These are phyloP conservation scores for Breynia disticha DNA, from an alignment of 441 rosid species.

Conservation along the genomic window DNA sequence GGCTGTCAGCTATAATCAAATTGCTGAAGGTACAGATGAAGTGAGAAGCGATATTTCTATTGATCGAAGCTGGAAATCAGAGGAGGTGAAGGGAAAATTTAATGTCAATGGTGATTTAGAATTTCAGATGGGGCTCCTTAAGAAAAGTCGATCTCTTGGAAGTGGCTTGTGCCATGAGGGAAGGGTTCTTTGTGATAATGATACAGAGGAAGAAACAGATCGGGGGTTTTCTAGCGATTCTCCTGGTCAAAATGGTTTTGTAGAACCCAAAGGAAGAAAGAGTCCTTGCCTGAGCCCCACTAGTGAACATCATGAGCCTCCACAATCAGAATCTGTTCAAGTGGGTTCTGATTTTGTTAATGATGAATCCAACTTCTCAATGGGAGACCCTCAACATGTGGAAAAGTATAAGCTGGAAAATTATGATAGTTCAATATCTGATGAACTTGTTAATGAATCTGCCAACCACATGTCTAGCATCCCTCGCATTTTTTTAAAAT, in stretches of 20 bases:
- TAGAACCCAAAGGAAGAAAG: slow-evolving; percentile 22
- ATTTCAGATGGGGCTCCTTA: slow-evolving; percentile 25
- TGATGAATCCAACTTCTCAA: slow-evolving; percentile 46
- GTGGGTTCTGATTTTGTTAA: slow-evolving; percentile 33
- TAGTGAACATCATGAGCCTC: slow-evolving; percentile 21
- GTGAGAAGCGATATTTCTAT: slow-evolving; percentile 17
- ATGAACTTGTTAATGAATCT: slow-evolving; percentile 32
- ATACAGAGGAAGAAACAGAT: slow-evolving; percentile 38
- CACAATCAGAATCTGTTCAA: slow-evolving; percentile 33
- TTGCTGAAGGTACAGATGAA: slow-evolving; percentile 20
- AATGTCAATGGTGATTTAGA: slow-evolving; percentile 20
- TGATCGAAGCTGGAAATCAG: slow-evolving; percentile 42
- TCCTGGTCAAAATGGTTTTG: slow-evolving; percentile 26
- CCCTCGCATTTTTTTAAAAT: slow-evolving; percentile 33
- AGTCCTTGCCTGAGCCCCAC: slow-evolving; percentile 20
- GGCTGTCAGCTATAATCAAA: slow-evolving; percentile 22
- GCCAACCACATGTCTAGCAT: slow-evolving; percentile 27
- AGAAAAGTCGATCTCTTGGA: slow-evolving; percentile 71
- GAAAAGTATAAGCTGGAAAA: slow-evolving; percentile 40
- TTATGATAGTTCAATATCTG: slow-evolving; percentile 30
- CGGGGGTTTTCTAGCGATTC: slow-evolving; percentile 45
- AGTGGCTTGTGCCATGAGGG: slow-evolving; percentile 44
- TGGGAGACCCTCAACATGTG: slow-evolving; percentile 42
- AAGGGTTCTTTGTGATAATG: slow-evolving; percentile 23
- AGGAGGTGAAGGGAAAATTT: slow-evolving; percentile 31